Percentiles rank a stretch among this genome's conserved stretches.
These are phyloP conservation scores for Cystobasidium ongulense DNA, from an alignment of 768 basidiomycete genomes.

Conservation along the genomic window DNA sequence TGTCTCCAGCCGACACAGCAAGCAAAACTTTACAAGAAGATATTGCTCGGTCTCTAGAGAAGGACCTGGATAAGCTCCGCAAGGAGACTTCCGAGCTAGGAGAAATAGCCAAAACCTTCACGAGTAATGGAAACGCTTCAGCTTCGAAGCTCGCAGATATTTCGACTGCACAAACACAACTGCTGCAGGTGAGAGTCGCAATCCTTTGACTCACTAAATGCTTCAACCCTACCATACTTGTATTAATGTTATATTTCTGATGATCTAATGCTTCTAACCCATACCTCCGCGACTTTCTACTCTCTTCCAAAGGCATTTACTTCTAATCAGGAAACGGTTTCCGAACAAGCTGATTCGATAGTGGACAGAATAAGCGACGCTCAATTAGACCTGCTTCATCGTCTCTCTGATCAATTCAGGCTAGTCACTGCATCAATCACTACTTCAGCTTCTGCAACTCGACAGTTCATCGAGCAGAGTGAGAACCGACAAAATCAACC, in stretches of 20 bases:
- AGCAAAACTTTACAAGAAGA: background rate
- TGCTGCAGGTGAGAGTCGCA: background rate
- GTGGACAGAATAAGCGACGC: background rate
- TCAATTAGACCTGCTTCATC: conserved; percentile 1
- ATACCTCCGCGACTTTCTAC: background rate
- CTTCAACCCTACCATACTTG: too few relatives aligned
- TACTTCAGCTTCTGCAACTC: background rate
- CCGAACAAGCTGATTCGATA: background rate
- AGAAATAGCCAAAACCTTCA: background rate
- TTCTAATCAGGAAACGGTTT: background rate
- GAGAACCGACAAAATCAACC: background rate
- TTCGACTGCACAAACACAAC: background rate
- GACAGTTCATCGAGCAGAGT: background rate
- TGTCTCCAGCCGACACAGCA: background rate
- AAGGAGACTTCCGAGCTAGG: background rate
- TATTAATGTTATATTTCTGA: too few relatives aligned
- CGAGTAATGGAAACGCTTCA: background rate
- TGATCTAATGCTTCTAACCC: too few relatives aligned
- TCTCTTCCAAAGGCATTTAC: background rate
- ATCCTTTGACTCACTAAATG: too few relatives aligned
- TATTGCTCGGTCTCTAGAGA: background rate
- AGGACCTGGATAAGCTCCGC: background rate
- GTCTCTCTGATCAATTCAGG: background rate
- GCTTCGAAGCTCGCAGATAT: background rate
- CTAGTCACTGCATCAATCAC: background rate